phyloP scores from a whole-genome alignment of 306 rosid species.

The Cicer cuneatum region DNA sequence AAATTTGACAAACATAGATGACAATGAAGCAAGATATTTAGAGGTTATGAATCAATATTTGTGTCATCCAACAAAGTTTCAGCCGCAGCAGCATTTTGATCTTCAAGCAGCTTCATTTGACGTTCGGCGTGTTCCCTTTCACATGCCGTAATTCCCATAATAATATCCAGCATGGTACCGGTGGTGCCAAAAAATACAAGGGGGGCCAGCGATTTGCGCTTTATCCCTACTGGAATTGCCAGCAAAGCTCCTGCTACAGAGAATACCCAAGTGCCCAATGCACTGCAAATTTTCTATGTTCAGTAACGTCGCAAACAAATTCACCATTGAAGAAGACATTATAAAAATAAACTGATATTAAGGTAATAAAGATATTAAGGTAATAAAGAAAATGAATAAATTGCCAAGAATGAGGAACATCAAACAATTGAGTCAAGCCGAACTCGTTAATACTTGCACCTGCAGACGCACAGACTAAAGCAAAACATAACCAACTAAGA shows the following conservation, averaged over 20 bases:
- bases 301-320: slow-evolving; percentile 30
- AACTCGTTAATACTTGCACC: background rate
- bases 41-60: slow-evolving; percentile 51
- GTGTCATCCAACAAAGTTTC: slow-evolving; percentile 50
- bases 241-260: slow-evolving; percentile 91
- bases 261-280: slow-evolving; percentile 96
- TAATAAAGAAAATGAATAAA: background rate
- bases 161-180: slow-evolving; percentile 93
- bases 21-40: background rate
- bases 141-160: slow-evolving; percentile 78
- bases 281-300: slow-evolving; percentile 56
- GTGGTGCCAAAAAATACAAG: slow-evolving; percentile 97
- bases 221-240: slow-evolving; percentile 95
- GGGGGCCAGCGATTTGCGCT: slow-evolving; percentile 85
- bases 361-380: background rate
- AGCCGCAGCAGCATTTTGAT: slow-evolving; percentile 59
- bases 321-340: background rate
- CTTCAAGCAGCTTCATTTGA: slow-evolving; percentile 81
- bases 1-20: slow-evolving; percentile 31
- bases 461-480: background rate
- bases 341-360: background rate
- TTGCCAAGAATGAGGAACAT: background rate
- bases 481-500: background rate
- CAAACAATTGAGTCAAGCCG: slow-evolving; percentile 4
- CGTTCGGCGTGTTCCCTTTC: slow-evolving; percentile 95